A percentile compares a stretch with the other conserved stretches of the same genome.
These are phyloP conservation scores for Nicotiana tabacum DNA, from an alignment of 257 asterid genomes.

Conservation along the genomic window DNA sequence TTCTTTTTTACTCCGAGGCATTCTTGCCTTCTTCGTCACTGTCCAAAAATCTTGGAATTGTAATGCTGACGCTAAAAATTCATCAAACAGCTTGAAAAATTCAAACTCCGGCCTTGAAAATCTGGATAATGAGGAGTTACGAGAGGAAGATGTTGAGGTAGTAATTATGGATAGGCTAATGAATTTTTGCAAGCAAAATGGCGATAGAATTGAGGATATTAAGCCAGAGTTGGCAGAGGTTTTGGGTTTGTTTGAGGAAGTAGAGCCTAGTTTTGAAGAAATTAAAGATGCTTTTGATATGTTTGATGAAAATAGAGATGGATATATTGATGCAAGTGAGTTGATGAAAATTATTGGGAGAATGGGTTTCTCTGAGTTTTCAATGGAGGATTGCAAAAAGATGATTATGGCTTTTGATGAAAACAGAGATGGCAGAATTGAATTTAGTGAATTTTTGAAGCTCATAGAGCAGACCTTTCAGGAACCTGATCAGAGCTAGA, in stretches of 20 bases:
- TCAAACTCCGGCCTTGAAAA: neutral
- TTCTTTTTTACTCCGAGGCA: neutral
- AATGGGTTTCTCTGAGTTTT: conserved; percentile 28
- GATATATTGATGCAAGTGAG: conserved; percentile 48
- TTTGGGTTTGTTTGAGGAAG: conserved; percentile 32
- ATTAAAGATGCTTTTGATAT: conserved; percentile 42
- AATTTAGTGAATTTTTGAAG: conserved; percentile 49
- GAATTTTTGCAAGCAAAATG: conserved; percentile 9
- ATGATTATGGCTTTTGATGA: conserved; percentile 50
- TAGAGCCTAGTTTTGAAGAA: conserved; percentile 38
- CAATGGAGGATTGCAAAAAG: conserved; percentile 27
- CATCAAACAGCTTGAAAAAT: neutral
- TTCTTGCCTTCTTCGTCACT: neutral
- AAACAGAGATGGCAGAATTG: conserved; percentile 42
- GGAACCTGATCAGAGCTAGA: neutral
- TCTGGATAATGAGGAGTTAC: neutral
- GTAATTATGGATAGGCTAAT: conserved; percentile 35
- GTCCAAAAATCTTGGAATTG: neutral
- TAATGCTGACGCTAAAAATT: neutral
- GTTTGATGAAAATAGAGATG: conserved; percentile 51
- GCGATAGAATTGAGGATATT: neutral
- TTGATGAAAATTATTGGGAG: conserved; percentile 26
- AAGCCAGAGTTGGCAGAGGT: conserved; percentile 10
- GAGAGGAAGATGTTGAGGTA: conserved; percentile 22
- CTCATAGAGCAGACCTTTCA: conserved; percentile 33